phyloP scores from a whole-genome alignment of 257 asterid species.

The Leonotis leonurus region DNA sequence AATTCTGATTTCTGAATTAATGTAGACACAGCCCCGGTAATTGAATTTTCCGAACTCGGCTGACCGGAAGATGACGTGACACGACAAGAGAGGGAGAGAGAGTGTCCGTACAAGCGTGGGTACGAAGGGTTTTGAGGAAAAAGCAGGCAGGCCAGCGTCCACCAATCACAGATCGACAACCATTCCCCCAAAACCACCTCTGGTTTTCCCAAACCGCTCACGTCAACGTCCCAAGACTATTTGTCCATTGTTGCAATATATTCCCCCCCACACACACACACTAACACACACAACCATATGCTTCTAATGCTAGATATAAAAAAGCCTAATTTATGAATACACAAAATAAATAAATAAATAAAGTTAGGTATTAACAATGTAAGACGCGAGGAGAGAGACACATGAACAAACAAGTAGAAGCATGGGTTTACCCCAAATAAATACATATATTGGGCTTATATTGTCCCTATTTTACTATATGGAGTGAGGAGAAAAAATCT shows the following conservation, averaged over 20 bases:
- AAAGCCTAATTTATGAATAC: too few relatives aligned
- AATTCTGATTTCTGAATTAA: too few relatives aligned
- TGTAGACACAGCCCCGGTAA: too few relatives aligned
- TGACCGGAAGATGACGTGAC: too few relatives aligned
- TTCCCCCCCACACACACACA: not conserved
- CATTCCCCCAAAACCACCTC: constrained; percentile 33
- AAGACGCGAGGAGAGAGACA: not conserved
- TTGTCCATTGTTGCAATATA: not conserved
- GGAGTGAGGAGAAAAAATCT: constrained; percentile 9
- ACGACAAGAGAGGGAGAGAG: too few relatives aligned
- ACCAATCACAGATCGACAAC: constrained; percentile 66
- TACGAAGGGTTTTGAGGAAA: not conserved
- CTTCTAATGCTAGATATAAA: too few relatives aligned
- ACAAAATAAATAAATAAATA: too few relatives aligned
- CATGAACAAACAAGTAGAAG: not conserved
- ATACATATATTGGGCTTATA: not conserved
- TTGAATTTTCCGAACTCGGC: too few relatives aligned
- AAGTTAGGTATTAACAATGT: not conserved
- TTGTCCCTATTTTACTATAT: not conserved
- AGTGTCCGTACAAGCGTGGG: not conserved
- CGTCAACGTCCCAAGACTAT: constrained; percentile 14
- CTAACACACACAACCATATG: not conserved
- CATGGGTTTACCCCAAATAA: constrained; percentile 8
- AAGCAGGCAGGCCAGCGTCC: not conserved
- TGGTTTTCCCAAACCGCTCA: constrained; percentile 30